Conservation (phyloP, 75 land plant species). For the Pinus taeda region DNA sequence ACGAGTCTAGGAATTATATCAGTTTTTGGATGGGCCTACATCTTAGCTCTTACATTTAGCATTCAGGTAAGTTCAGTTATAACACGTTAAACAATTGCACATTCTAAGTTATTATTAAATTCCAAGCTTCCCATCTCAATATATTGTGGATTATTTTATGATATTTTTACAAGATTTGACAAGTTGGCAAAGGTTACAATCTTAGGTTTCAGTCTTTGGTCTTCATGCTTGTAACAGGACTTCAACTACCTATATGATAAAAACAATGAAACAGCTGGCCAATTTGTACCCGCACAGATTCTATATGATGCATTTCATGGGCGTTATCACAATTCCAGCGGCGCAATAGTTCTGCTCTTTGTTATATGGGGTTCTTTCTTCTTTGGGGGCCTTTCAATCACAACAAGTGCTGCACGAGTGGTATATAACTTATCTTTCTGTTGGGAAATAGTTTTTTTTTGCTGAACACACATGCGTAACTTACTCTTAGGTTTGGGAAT, state of each 20-base stretch:
- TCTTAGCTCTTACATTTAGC: slow-evolving; percentile 84
- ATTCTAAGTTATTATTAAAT: background rate
- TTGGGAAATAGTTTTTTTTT: background rate
- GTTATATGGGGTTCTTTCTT: slow-evolving; percentile 89
- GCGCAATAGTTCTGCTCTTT: slow-evolving; percentile 70
- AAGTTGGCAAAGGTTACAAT: background rate
- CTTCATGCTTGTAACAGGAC: slow-evolving; percentile 33
- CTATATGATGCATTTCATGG: slow-evolving; percentile 94
- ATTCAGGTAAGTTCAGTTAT: slow-evolving; percentile 57
- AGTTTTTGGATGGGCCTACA: slow-evolving; percentile 85
- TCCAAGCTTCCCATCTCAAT: background rate
- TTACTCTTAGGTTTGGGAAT: background rate
- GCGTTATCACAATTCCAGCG: slow-evolving; percentile 61
- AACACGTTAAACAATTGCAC: background rate
- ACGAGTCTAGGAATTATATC: slow-evolving; percentile 87
- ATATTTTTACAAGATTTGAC: background rate
- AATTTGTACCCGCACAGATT: slow-evolving; percentile 86
- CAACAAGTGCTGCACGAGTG: slow-evolving; percentile 91
- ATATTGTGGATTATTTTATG: background rate
- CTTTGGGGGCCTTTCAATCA: slow-evolving; percentile 90
- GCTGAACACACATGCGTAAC: background rate
- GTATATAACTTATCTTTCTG: slow-evolving; percentile 32
- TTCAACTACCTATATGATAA: slow-evolving; percentile 56
- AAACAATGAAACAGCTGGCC: slow-evolving; percentile 83
- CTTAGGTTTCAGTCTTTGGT: background rate